Base-by-base conservation (phyloP, 129 eudicot species). In the Flaveria brownii region DNA sequence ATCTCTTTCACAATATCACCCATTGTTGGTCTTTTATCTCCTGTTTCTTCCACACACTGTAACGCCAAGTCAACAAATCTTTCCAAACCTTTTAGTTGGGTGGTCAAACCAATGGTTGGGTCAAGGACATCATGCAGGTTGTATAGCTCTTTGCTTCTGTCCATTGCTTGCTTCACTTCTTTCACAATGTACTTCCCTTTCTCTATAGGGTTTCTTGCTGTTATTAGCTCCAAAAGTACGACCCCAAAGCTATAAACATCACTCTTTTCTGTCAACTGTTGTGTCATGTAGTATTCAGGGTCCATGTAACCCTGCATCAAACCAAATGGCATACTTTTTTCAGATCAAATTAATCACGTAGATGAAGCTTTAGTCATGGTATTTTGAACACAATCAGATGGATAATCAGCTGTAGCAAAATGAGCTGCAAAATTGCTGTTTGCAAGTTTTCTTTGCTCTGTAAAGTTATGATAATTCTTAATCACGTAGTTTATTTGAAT, bases 231-330 rank as follows among this genome's bases (percentile, higher is more conserved):
- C 22, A 89, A 73, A 73, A 92, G 71, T 36, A 86, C 79, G 12
- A 92, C 79, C 23, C 96, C 97, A 42, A 89, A 92, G 81, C 97
- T 89, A 49, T 89, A 89, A 15, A 89, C 94, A 4, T 89, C 94
- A 22, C 94, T 89, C 79, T 89, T 89, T 52, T 89, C 94, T 1
- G 91, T 89, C 46, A 89, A 43, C 18, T 82, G 83, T 23, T 86
- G 82, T 14, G 89, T 89, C 91, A 80, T 79, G 81, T 86, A 86
- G 52, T 89, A 89, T 63, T 89, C 94, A 0, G 94, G 94, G 81
- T 89, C 94, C 85, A 89, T 63, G 72, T 89, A 87, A 0, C 91
- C 91, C 91, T 87, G 68, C 60, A 52, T 72, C 26, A 61, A 33
- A 66, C 39, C 57, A 75, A 18, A 52, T 45, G 54, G n/a, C 54